phyloP scores from a whole-genome alignment of 768 basidiomycete species.

The Holtermannia corniformis region DNA sequence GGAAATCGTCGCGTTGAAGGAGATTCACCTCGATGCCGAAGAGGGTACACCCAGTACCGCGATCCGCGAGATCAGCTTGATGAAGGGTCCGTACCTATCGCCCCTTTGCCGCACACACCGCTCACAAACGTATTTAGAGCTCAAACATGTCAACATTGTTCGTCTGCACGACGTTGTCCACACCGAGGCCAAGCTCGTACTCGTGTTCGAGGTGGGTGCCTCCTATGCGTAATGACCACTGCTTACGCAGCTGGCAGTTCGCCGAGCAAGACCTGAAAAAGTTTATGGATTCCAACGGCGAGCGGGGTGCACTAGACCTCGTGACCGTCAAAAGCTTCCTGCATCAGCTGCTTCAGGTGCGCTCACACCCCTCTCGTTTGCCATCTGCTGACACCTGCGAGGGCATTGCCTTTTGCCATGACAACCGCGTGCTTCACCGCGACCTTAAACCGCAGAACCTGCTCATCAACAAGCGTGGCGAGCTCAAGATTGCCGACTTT shows the following conservation, averaged over 20 bases:
- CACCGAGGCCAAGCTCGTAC: slow-evolving; percentile 92
- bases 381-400: slow-evolving; percentile 1
- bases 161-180: slow-evolving; percentile 97
- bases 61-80: slow-evolving; percentile 95
- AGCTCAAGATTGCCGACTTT: slow-evolving; percentile 95
- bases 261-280: slow-evolving; percentile 98
- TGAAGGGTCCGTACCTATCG: slow-evolving; percentile 53
- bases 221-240: not conserved
- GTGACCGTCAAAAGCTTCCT: slow-evolving; percentile 88
- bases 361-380: slow-evolving; percentile 1
- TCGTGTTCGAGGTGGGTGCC: slow-evolving; percentile 80
- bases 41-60: slow-evolving; percentile 98
- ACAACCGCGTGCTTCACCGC: slow-evolving; percentile 93
- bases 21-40: slow-evolving; percentile 98
- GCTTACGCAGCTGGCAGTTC: slow-evolving; percentile 43
- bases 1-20: slow-evolving; percentile 95
- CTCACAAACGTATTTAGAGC: slow-evolving; percentile 47
- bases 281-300: slow-evolving; percentile 98
- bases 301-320: slow-evolving; percentile 85
- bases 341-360: slow-evolving; percentile 78
- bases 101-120: not conserved
- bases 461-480: slow-evolving; percentile 92
- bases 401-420: slow-evolving; percentile 96
- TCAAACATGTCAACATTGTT: slow-evolving; percentile 98
- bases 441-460: slow-evolving; percentile 98